Conservation (phyloP, 2,329 filamentous ascomycete genomes). For the Claviceps digitariae region DNA sequence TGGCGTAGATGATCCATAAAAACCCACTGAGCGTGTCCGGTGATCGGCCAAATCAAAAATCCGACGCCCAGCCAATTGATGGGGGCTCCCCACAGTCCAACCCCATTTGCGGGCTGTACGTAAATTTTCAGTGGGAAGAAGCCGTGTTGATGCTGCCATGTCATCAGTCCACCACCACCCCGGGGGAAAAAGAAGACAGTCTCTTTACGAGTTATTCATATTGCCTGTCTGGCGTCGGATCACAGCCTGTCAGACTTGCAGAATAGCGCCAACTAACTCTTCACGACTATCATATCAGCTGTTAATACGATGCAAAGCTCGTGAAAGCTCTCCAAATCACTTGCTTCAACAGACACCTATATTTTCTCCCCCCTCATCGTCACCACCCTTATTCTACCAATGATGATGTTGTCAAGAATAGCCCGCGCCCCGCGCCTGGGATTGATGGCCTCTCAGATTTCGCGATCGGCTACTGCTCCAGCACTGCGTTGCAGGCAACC, state of each 20-base stretch:
- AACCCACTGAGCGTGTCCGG: neutral
- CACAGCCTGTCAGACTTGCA: neutral
- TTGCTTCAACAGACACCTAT: neutral
- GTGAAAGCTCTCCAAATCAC: neutral
- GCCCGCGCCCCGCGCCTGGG: conserved; percentile 21
- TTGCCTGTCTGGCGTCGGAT: neutral
- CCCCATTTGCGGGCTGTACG: neutral
- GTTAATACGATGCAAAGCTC: conserved; percentile 1
- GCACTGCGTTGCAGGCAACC: conserved; percentile 13
- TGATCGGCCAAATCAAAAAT: conserved; percentile 2
- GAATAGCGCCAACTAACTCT: neutral
- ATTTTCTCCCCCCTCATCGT: too few relatives aligned
- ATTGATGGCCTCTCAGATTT: conserved; percentile 16
- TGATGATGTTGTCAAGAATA: conserved; percentile 27
- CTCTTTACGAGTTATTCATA: neutral
- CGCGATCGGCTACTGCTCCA: conserved; percentile 14
- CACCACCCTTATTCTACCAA: neutral
- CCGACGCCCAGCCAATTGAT: neutral
- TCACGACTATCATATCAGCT: neutral
- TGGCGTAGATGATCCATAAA: neutral
- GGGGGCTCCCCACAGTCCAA: neutral
- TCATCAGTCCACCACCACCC: neutral
- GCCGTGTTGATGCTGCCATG: neutral
- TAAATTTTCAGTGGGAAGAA: conserved; percentile 2
- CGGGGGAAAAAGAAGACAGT: neutral